Conservation (phyloP, 768 basidiomycete genomes). For the Russula sp. region DNA sequence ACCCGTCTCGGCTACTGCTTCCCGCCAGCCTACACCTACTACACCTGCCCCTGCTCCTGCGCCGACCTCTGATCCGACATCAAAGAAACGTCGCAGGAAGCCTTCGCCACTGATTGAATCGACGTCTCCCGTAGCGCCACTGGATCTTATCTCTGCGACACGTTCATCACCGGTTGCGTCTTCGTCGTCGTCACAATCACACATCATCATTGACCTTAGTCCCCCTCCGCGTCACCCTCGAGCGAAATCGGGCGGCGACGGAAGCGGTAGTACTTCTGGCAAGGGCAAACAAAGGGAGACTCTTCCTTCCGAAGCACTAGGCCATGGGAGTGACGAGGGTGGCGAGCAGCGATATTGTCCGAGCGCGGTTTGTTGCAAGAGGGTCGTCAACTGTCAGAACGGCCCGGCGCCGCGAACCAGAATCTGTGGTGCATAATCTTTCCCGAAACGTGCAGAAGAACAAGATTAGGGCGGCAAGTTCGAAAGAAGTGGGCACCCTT, state of each 20-base stretch:
- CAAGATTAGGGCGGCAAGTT: neutral
- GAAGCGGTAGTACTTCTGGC: neutral
- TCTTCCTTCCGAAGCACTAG: slow-evolving; percentile 26
- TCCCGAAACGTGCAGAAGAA: slow-evolving; percentile 1
- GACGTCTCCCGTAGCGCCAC: slow-evolving; percentile 1
- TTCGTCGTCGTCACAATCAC: neutral
- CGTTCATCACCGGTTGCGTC: neutral
- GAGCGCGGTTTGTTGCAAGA: neutral
- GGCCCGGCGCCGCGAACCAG: neutral
- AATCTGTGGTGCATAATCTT: neutral
- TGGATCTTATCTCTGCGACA: neutral
- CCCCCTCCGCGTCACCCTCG: neutral
- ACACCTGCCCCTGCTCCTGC: neutral
- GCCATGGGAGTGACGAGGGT: neutral
- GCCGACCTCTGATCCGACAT: neutral
- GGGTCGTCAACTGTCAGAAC: neutral
- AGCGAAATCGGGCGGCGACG: neutral
- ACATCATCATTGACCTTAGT: neutral
- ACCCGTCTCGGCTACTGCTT: slow-evolving; percentile 5
- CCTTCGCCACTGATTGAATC: slow-evolving; percentile 12
- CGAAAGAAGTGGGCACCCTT: neutral
- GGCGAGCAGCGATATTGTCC: neutral
- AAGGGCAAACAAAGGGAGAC: slow-evolving; percentile 14
- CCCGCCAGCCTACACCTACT: neutral
- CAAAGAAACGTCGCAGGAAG: slow-evolving; percentile 16